Base-by-base conservation (phyloP, 2,329 filamentous ascomycete species). In the Exophiala dermatitidis region DNA sequence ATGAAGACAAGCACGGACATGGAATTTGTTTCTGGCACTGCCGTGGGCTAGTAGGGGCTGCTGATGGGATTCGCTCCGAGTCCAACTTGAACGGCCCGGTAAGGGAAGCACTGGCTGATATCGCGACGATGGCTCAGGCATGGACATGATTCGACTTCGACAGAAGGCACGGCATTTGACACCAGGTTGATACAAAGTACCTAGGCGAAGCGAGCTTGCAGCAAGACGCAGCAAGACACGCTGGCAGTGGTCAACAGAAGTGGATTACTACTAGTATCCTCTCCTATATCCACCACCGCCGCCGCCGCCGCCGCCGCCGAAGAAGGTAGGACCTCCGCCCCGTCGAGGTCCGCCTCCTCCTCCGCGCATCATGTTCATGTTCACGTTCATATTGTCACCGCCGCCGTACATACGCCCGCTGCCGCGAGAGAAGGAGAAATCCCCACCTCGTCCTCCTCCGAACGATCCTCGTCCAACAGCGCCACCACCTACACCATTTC, bases 261-360 rank as follows among this genome's bases (percentile, higher is more conserved):
- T 1, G 31, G 28, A 45, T n/a, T 31, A 58, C 42, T 34, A 46
- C 52, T 55, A 58, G 46, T 55, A 58, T 32, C 56, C 56, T 46
- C 58, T 52, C 28, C 55, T 45, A 40, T 56, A 58, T 12, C 53
- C 79, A 69, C 66, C 69, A 74, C 40, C 80, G 82, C 68, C 79
- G 81, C 19, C 38, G 38, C n/a, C n/a, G n/a, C n/a, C n/a, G 4
- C 38, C 38, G 38, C 38, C 38, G 38, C 38, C 38, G 28, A 41
- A 41, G 38, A 26, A 12, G 10, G 5, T 26, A 5, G 38, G 2
- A 6, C 12, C 38, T 26, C 62, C 66, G 81, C 56, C 82, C 82
- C 71, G 75, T 72, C 63, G 80, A 82, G 69, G 72, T 76, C 51
- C 83, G 82, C 75, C 82, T 72, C 63, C 80, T 82, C 69, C 72